Base-by-base conservation (phyloP, 345 rosid genomes). In the Toxicodendron radicans region DNA sequence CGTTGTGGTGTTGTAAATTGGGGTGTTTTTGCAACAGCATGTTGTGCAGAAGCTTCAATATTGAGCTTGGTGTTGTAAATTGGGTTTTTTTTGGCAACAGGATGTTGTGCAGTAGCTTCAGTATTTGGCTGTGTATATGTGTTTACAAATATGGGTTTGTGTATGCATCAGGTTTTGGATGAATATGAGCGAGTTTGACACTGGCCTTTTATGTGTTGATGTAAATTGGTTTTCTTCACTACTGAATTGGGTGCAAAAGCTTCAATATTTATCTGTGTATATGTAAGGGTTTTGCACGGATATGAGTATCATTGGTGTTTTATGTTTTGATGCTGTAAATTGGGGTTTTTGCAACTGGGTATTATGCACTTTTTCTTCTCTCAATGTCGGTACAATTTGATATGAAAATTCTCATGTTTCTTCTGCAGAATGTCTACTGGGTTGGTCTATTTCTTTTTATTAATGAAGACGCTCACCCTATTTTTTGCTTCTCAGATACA, bases 401-500 rank as follows among this genome's bases (percentile, higher is more conserved):
- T 32, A 8, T 3, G 21, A 32, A 8, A 59, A 33, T 30, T 4
- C 41, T 62, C 14, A 35, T 63, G 49, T 38, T 43, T n/a, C 49
- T 63, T 60, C 0, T 2, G 6, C 18, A 51, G 18, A 18, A 51
- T 51, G 54, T 5, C 16, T 51, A 6, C 54, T 51, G 18, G 3
- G 4, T 51, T 43, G 46, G 33, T 32, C 33, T 72, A 21, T 77
- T 14, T 51, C 23, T 75, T 10, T 53, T 60, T 70, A 73, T 43
- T 14, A 65, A 6, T 32, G 24, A 21, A 63, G 5, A 21, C 56
- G 49, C 35, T 69, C 24, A 32, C 43, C 38, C 9, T 30, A 67
- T 57, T 17, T 52, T 73, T 23, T 70, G 49, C 48, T 10, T 78
- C 74, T 81, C 86, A 94, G 98, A 94, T 88, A 92, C 99, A 27